Conservation (phyloP, 2,329 filamentous ascomycete genomes). For the Diaporthe citri region DNA sequence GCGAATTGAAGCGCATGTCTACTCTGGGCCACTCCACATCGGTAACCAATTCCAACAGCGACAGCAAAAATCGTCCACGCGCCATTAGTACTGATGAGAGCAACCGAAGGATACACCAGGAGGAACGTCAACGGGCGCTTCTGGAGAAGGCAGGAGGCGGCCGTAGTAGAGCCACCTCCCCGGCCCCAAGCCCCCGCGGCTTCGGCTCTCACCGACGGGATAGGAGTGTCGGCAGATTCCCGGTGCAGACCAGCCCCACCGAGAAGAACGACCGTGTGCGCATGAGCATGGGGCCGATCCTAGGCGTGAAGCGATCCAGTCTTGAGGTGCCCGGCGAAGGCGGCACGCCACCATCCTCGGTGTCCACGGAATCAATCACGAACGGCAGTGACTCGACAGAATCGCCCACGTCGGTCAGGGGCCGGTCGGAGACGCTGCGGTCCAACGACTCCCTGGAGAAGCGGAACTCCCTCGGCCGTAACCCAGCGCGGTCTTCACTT, state of each 20-base stretch:
- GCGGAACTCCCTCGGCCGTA: conserved; percentile 73
- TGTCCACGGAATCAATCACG: conserved; percentile 42
- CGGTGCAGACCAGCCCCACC: conserved; percentile 71
- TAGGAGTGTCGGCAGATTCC: conserved; percentile 85
- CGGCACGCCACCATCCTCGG: conserved; percentile 48
- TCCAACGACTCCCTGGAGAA: conserved; percentile 63
- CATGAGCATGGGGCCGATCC: conserved; percentile 63
- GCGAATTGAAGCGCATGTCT: conserved; percentile 92
- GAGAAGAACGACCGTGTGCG: conserved; percentile 65
- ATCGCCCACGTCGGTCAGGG: conserved; percentile 40
- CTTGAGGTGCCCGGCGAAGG: conserved; percentile 83
- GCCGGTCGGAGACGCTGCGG: conserved; percentile 39
- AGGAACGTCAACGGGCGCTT: conserved; percentile 88
- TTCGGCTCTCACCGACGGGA: conserved; percentile 77
- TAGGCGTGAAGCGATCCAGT: conserved; percentile 72
- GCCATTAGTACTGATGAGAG: conserved; percentile 96
- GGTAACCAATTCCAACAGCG: conserved; percentile 50
- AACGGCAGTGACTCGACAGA: conserved; percentile 41
- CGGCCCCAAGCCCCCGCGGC: conserved; percentile 69
- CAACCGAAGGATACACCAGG: conserved; percentile 92
- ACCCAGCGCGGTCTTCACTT: conserved; percentile 64
- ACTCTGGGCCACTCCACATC: conserved; percentile 76
- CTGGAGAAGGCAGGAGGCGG: conserved; percentile 74
- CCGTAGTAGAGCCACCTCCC: conserved; percentile 81
- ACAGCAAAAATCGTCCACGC: conserved; percentile 72